These are phyloP conservation scores for Apiospora saccharicola DNA, from an alignment of 2,329 filamentous ascomycete genomes.

Conservation along the genomic window DNA sequence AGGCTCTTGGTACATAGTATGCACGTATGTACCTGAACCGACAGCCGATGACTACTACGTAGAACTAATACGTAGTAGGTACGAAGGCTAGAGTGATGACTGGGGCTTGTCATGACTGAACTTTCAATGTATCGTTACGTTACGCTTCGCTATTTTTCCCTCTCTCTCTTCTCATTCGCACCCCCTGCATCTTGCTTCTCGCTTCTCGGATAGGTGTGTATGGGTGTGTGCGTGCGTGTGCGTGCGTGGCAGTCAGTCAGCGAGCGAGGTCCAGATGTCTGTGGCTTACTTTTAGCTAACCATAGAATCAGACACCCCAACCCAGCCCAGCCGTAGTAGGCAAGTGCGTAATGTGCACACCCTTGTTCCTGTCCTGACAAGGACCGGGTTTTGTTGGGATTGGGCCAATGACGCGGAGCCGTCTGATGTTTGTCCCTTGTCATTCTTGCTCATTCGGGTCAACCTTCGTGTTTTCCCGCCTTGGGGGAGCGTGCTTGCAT, in stretches of 20 bases:
- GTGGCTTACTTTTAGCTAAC: too few relatives aligned
- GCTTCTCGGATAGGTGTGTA: background rate
- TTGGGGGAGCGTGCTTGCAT: background rate
- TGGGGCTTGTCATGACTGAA: slow-evolving; percentile 6
- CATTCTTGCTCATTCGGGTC: slow-evolving; percentile 16
- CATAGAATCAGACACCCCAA: background rate
- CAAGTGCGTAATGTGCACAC: background rate
- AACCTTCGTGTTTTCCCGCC: background rate
- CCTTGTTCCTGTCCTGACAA: slow-evolving; percentile 12
- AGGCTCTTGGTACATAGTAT: too few relatives aligned
- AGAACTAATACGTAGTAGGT: slow-evolving; percentile 6
- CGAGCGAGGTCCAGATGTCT: background rate
- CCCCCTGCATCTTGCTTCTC: slow-evolving; percentile 7
- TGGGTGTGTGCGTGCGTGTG: background rate
- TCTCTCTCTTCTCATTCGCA: background rate
- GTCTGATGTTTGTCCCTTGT: slow-evolving; percentile 11
- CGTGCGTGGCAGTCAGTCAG: background rate
- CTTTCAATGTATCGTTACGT: slow-evolving; percentile 12
- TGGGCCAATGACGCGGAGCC: background rate
- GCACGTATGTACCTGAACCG: background rate
- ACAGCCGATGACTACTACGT: slow-evolving; percentile 1
- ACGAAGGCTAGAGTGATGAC: slow-evolving; percentile 6
- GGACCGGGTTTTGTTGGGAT: slow-evolving; percentile 10
- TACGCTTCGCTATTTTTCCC: background rate
- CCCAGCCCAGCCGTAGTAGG: background rate